Conservation (phyloP, 1,284 basidiomycete genomes). For the Malassezia restricta region DNA sequence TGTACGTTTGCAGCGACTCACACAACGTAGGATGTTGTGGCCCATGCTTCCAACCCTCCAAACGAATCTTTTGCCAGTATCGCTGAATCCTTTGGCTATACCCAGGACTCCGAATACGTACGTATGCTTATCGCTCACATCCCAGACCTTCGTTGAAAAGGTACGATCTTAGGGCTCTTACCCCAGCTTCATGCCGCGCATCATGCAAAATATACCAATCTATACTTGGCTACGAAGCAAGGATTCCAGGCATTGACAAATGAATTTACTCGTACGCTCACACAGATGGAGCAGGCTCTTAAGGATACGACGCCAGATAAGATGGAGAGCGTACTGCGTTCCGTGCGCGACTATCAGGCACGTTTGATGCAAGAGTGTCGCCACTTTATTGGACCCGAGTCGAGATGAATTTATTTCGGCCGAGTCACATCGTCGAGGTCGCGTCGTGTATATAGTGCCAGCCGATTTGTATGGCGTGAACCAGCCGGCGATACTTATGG, state of each 20-base stretch:
- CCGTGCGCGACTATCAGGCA: neutral
- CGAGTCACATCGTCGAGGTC: too few species aligned
- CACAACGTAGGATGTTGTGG: neutral
- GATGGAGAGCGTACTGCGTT: neutral
- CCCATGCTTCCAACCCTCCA: neutral
- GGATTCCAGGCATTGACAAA: neutral
- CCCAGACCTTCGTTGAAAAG: constrained; percentile 4
- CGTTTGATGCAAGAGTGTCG: neutral
- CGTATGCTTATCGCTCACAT: constrained; percentile 1
- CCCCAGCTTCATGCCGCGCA: constrained; percentile 15
- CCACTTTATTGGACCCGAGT: too few species aligned
- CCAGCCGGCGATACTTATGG: too few species aligned
- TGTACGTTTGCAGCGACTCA: neutral
- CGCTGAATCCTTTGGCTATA: constrained; percentile 5
- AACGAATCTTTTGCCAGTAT: constrained; percentile 1
- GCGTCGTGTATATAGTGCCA: too few species aligned
- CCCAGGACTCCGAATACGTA: constrained; percentile 7
- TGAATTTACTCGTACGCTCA: neutral
- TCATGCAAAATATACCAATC: constrained; percentile 7
- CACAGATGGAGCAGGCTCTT: neutral
- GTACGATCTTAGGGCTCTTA: neutral
- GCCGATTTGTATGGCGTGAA: too few species aligned
- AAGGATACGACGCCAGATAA: neutral
- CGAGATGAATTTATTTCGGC: too few species aligned
- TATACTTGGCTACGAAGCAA: neutral